Evolutionary conservation across 1,284 basidiomycete genomes (phyloP), one percentile per base, ranked within the genome.

Genomic region (Amylostereum areolatum): DNA sequence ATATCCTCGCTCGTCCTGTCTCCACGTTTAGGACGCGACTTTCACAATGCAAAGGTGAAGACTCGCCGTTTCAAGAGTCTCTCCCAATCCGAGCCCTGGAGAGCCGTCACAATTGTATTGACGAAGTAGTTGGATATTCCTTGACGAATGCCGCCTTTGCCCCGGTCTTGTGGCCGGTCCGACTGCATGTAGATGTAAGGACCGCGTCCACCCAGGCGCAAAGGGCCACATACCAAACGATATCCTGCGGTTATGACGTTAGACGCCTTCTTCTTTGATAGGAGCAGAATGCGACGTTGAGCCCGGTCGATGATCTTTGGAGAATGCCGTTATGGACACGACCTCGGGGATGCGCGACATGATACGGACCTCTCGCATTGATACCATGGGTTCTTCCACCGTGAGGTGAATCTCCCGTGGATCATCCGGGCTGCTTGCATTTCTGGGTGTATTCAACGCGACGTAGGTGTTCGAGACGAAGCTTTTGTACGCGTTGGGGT

Each of bases 201-300:
- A n/a, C n/a, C n/a, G n/a, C n/a, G n/a, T n/a, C n/a, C n/a, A n/a
- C n/a, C n/a, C n/a, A 18, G 31, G n/a, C 31, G 18, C 40, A 1
- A 25, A 28, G 34, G 30, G 12, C n/a, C 28, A 60, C 74, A 48
- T 54, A 83, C 85, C 49, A 71, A 64, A 27, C 78, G 71, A 63
- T 87, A 89, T 3, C 89, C 89, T 10, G 72, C 60, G 2, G 83
- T 79, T 11, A 91, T 72, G 1, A 89, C 68, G 57, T 89, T 83
- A 3, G 66, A 66, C 2, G 73, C 64, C 32, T 66, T 69, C 29
- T 58, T 52, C 46, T 67, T 75, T 5, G 59, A 58, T 40, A 62
- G 66, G 4, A 62, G 44, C 45, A 87, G 74, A 5, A 86, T 60
- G 37, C 65, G 73, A 45, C 71, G 70, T 53, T 84, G 82, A 2